phyloP scores from a whole-genome alignment of 768 basidiomycete genomes.

The Trichaptum fuscoviolaceum region DNA sequence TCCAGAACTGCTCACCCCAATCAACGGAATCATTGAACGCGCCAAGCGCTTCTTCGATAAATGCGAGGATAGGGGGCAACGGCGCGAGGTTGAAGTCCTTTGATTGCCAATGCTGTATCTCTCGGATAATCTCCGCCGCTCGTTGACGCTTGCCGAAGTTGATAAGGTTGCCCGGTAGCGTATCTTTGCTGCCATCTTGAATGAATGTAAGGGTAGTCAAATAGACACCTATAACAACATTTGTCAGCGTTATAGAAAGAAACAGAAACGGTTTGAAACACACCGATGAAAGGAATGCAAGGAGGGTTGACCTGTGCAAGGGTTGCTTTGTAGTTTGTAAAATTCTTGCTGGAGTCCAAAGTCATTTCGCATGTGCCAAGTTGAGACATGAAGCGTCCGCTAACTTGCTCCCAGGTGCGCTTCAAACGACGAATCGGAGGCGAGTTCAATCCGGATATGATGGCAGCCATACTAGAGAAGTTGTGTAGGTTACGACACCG shows the following conservation, averaged over 20 bases:
- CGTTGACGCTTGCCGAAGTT: slow-evolving; percentile 96
- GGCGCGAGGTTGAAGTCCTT: slow-evolving; percentile 80
- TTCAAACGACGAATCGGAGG: slow-evolving; percentile 90
- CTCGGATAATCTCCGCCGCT: slow-evolving; percentile 93
- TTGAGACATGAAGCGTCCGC: slow-evolving; percentile 63
- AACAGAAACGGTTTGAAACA: slow-evolving; percentile 16
- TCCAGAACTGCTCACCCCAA: slow-evolving; percentile 77
- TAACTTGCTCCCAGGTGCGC: slow-evolving; percentile 90
- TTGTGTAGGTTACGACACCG: slow-evolving; percentile 87
- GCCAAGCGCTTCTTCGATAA: slow-evolving; percentile 74
- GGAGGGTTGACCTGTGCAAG: slow-evolving; percentile 83
- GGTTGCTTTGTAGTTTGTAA: slow-evolving; percentile 76
- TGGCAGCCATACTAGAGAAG: slow-evolving; percentile 95
- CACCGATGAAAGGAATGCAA: slow-evolving; percentile 96
- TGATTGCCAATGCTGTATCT: slow-evolving; percentile 95
- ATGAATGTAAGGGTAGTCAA: slow-evolving; percentile 96
- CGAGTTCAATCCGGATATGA: slow-evolving; percentile 90
- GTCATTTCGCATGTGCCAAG: slow-evolving; percentile 82
- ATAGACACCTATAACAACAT: slow-evolving; percentile 68
- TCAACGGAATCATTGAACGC: slow-evolving; percentile 64
- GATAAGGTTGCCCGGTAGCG: slow-evolving; percentile 69
- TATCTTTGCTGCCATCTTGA: slow-evolving; percentile 92
- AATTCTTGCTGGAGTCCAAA: slow-evolving; percentile 91
- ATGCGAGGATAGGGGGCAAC: slow-evolving; percentile 62
- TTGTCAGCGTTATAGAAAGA: slow-evolving; percentile 1